Base-by-base conservation (phyloP, 2,329 filamentous ascomycete species). In the Metarhizium album region DNA sequence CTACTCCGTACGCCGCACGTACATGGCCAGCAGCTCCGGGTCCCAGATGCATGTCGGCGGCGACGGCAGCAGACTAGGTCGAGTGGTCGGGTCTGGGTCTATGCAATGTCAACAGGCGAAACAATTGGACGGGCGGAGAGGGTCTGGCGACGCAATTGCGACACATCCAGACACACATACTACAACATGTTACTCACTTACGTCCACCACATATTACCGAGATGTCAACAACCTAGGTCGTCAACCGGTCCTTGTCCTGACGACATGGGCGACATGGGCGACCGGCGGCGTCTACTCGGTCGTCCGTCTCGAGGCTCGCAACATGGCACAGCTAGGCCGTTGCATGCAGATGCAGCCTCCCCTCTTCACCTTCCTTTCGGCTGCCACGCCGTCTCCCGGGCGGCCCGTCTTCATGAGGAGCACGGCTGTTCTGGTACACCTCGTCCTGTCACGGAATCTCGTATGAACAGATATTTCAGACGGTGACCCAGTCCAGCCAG, bases 311-410 rank as follows among this genome's bases (percentile, higher is more conserved):
- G 9, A 43, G n/a, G 18, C 31, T 43, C 22, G 22, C 46, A 42
- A 48, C 31, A 31, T 33, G 45, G 23, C 46, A 42, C 42, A 45
- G 24, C 27, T 45, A n/a, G n/a, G 45, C 42, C 16, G 45, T 45
- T 47, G 43, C 47, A 50, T 35, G 38, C 27, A 24, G 18, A 47
- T 50, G 51, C 51, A 53, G 51, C 51, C 45, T 45, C 46, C 45
- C 38, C 38, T 47, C 45, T 22, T 31, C 45, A 27, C 45, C 43
- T 27, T 38, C 45, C 45, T 40, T 42, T 50, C 48, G 48, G 51
- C 40, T 50, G 22, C 18, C 45, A 45, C 40, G 40, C 51, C 51
- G 48, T 37, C 18, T 42, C 48, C 51, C 51, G 51, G 45, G 18
- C 51, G 48, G 51, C 40, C 48, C 33, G 48, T 50, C 51, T 45